phyloP scores from a whole-genome alignment of 2,329 filamentous ascomycete genomes.

The Colletotrichum eremochloae region DNA sequence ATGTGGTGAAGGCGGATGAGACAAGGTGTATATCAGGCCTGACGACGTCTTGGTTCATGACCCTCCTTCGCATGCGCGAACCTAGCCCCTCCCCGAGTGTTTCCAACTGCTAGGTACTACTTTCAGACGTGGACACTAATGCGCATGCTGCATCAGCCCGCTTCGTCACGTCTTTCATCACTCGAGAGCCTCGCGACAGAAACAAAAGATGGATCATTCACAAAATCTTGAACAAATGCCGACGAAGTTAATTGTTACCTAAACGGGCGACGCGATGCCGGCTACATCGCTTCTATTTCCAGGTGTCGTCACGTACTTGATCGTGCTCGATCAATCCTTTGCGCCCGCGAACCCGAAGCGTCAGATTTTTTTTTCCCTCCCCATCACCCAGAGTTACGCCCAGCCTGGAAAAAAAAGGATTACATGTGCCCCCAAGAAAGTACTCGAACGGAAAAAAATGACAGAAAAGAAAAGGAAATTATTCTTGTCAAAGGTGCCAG shows the following conservation, averaged over 20 bases:
- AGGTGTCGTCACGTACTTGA: constrained; percentile 43
- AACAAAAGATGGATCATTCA: background rate
- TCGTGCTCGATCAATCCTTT: constrained; percentile 42
- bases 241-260: constrained; percentile 37
- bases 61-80: constrained; percentile 32
- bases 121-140: background rate
- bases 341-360: constrained; percentile 40
- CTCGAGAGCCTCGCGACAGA: background rate
- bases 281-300: constrained; percentile 40
- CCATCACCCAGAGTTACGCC: constrained; percentile 11
- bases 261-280: constrained; percentile 41
- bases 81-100: background rate
- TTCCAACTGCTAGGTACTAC: background rate
- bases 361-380: constrained; percentile 18
- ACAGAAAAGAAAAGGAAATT: background rate
- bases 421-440: constrained; percentile 16
- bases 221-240: constrained; percentile 7
- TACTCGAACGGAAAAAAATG: constrained; percentile 9
- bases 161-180: background rate
- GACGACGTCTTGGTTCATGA: constrained; percentile 27
- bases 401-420: constrained; percentile 6
- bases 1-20: constrained; percentile 23
- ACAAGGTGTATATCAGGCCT: constrained; percentile 26
- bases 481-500: constrained; percentile 25
- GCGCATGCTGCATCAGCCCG: background rate